Percentiles rank a stretch among this genome's conserved stretches.
phyloP scores from a whole-genome alignment of 768 basidiomycete species.

The Phlebiopsis gigantea region DNA sequence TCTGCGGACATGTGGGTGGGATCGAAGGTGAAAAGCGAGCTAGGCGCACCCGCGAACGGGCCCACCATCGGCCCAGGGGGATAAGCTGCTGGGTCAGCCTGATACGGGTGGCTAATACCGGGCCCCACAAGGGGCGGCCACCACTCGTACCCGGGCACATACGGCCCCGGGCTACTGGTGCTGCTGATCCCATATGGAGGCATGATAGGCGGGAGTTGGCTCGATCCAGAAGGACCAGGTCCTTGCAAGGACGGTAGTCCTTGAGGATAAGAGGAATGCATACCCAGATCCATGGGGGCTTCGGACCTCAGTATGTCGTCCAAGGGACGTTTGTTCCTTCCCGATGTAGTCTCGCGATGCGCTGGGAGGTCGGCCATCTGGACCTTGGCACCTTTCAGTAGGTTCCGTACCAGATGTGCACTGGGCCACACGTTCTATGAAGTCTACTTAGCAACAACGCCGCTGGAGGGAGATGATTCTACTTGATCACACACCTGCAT shows the following conservation, averaged over 20 bases:
- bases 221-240: neutral
- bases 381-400: slow-evolving; percentile 63
- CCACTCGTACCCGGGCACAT: slow-evolving; percentile 23
- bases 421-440: slow-evolving; percentile 64
- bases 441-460: no score
- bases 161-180: slow-evolving; percentile 7
- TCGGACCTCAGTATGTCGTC: slow-evolving; percentile 20
- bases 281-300: slow-evolving; percentile 8
- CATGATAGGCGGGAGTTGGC: neutral
- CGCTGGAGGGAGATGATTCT: no score
- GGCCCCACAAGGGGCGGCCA: slow-evolving; percentile 19
- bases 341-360: neutral
- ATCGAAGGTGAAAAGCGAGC: slow-evolving; percentile 20
- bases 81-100: neutral
- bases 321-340: slow-evolving; percentile 19
- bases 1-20: slow-evolving; percentile 15
- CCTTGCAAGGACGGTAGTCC: neutral
- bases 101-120: slow-evolving; percentile 5
- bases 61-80: neutral
- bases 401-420: slow-evolving; percentile 58
- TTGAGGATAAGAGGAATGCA: neutral
- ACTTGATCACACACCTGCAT: slow-evolving; percentile 59
- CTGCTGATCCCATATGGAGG: neutral
- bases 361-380: slow-evolving; percentile 32
- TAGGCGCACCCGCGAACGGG: slow-evolving; percentile 6